Base-by-base conservation (phyloP, 2,329 filamentous ascomycete genomes). In the Fusarium brachygibbosum region DNA sequence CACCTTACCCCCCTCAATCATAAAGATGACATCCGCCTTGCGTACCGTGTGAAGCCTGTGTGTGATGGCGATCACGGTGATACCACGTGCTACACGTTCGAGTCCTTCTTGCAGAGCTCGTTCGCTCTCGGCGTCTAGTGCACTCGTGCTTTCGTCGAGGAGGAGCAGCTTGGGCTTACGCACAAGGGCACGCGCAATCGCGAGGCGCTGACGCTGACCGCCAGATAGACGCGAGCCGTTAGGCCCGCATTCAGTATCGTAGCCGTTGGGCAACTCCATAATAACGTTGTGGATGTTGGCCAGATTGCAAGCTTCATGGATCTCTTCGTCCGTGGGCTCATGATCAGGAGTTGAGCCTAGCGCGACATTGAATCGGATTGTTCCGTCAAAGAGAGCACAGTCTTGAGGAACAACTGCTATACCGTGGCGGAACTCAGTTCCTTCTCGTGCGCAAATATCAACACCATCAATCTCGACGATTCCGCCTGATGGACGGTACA, bases 141-240 rank as follows among this genome's bases (percentile, higher is more conserved):
- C 91, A 41, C 89, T 92, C 0, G 93, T 97, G 31, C 91, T 91
- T 82, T 97, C 93, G 73, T 97, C 93, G 1, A 97, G 83, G 38
- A 97, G 86, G 19, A 97, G 79, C 2, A 97, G 83, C 46, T 90
- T 85, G 0, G 93, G 93, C 65, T 87, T 85, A 0, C 93, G 86
- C 4, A 94, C 85, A 4, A 95, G 82, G 0, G 93, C 92, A 25
- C 93, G 85, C 0, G 93, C 93, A 74, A 97, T 94, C 1, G 90
- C 89, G 16, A 97, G 79, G 1, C 93, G 86, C 77, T 97, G 93
- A 17, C 90, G 88, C 76, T 97, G 93, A 0, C 93, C 93, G 3
- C 93, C 93, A 0, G 91, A 94, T 4, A 97, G 79, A 23, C 90
- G 85, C 0, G 91, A 90, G 3, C 91, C 92, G 66, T 91, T 90